Evolutionary conservation across 345 rosid genomes (phyloP).

Genomic region (Populus deltoides): DNA sequence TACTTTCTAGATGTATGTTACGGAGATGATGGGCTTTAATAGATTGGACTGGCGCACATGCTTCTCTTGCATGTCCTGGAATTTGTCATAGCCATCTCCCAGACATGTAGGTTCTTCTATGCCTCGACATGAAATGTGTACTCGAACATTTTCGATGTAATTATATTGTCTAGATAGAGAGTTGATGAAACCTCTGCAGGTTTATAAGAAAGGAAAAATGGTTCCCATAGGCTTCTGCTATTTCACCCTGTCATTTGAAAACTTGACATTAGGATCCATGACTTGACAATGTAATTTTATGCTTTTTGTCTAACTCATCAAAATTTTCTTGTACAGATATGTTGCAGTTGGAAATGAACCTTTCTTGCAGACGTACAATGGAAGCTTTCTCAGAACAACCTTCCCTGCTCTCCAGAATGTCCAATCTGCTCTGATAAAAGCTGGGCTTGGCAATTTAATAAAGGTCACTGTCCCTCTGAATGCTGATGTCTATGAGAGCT

Average conservation of each 20-base stretch:
- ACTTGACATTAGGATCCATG: background rate
- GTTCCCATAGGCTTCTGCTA: background rate
- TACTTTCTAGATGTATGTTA: background rate
- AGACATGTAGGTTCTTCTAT: background rate
- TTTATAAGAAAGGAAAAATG: background rate
- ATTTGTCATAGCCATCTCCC: background rate
- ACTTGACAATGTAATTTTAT: background rate
- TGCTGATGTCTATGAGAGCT: conserved; percentile 70
- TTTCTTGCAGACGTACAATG: conserved; percentile 65
- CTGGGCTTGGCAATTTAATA: conserved; percentile 66
- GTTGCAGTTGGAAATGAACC: conserved; percentile 96
- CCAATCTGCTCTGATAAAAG: conserved; percentile 86
- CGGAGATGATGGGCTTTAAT: background rate
- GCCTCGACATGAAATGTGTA: background rate
- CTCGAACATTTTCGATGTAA: background rate
- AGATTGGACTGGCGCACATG: background rate
- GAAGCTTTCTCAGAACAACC: conserved; percentile 47
- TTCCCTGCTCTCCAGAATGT: conserved; percentile 82
- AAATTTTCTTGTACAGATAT: conserved; percentile 34
- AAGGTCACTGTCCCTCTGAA: conserved; percentile 83
- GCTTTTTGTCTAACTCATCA: background rate
- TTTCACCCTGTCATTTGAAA: background rate
- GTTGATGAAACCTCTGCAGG: background rate
- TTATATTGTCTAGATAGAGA: background rate
- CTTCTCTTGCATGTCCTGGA: background rate